A percentile compares a stretch with the other conserved stretches of the same genome.
phyloP scores from a whole-genome alignment of 2,329 filamentous ascomycete species.

The Sclerotinia borealis region DNA sequence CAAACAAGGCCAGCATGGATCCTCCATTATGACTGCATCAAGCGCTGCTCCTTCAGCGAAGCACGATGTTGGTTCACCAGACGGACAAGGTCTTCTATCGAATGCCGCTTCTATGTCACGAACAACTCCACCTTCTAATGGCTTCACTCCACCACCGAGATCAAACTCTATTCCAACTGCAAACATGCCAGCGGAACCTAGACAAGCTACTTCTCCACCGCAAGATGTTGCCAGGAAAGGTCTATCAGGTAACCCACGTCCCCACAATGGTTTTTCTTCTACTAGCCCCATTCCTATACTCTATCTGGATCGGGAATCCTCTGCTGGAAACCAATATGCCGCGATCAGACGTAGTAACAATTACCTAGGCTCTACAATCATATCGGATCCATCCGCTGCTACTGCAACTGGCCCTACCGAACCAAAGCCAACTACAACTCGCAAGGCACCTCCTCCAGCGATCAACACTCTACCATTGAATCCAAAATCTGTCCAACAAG shows the following conservation, averaged over 20 bases:
- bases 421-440: constrained; percentile 11
- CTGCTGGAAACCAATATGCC: constrained; percentile 13
- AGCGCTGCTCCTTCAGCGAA: constrained; percentile 28
- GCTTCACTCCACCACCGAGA: constrained; percentile 33
- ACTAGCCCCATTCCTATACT: constrained; percentile 6
- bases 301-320: constrained; percentile 16
- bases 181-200: not conserved
- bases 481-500: constrained; percentile 34
- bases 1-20: constrained; percentile 33
- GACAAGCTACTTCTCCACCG: constrained; percentile 3
- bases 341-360: constrained; percentile 29
- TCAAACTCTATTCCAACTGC: constrained; percentile 36
- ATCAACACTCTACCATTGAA: constrained; percentile 30
- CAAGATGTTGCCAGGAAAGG: constrained; percentile 19
- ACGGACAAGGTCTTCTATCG: constrained; percentile 21
- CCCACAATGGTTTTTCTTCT: constrained; percentile 15
- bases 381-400: constrained; percentile 4
- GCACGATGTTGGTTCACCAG: constrained; percentile 21
- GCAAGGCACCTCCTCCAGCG: constrained; percentile 7
- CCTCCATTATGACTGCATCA: constrained; percentile 42
- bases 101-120: constrained; percentile 27
- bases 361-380: constrained; percentile 28
- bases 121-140: constrained; percentile 21
- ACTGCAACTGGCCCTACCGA: constrained; percentile 10
- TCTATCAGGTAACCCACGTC: constrained; percentile 19